Evolutionary conservation across 2,329 filamentous ascomycete species (phyloP), one percentile per base, ranked within the genome.

Genomic region (Lasiodiplodia sp.): DNA sequence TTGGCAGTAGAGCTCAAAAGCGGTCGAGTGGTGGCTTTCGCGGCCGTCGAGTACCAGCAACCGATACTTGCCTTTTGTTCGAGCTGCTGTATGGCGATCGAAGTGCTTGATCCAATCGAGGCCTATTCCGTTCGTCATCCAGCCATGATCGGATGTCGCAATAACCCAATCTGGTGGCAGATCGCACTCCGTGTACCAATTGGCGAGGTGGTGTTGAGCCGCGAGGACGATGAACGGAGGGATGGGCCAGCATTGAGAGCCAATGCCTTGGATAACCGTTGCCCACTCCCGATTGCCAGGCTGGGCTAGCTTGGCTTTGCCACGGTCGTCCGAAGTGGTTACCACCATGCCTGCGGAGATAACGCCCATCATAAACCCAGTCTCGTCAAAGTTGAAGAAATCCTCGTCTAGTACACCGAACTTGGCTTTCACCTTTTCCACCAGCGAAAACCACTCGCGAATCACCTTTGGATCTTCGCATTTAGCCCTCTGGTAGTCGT

Each of bases 31-130:
- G 72, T 81, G 71, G 64, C 74, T 79, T 66, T 69, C 70, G 72
- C 81, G 71, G 28, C 77, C 72, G 72, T 82, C 75, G 21, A 82
- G 69, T 60, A 82, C 72, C 7, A 82, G 71, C 4, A 82, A 70
- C 34, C 73, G 68, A 73, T 79, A 78, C 60, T 10, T 49, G 14
- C 78, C 74, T 47, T 71, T 71, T 66, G 40, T 70, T 34, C 69
- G 71, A 23, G 49, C 52, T 57, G 66, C 73, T 67, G 71, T 78
- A 69, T 77, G 70, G 66, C 72, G 70, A 66, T 80, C 70, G 72
- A 80, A 80, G 71, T 80, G 70, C 74, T 78, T 53, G 25, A 80
- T 69, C 78, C 70, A 81, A 52, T 71, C 56, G 16, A 81, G 66
- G 31, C 75, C 73, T 60, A 75, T 74, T 69, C 77, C 55, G 73